These are phyloP conservation scores for Ambrosiella cleistominuta DNA, from an alignment of 2,329 filamentous ascomycete genomes.

Conservation along the genomic window DNA sequence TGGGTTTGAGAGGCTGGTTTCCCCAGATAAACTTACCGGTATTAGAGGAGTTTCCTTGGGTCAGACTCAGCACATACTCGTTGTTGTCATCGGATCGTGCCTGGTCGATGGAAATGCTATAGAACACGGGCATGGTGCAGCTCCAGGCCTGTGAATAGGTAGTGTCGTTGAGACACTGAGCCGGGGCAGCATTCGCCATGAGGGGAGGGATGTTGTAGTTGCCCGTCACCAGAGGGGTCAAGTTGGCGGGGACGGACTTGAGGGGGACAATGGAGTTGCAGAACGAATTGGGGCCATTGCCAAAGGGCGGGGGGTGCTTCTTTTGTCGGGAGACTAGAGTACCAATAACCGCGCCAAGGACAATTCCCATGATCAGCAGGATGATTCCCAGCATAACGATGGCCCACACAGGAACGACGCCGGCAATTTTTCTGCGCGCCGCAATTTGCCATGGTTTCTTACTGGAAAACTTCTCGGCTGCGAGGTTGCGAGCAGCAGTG, in stretches of 20 bases:
- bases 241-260: constrained; percentile 24
- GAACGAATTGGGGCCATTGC: neutral
- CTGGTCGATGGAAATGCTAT: constrained; percentile 25
- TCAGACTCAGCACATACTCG: constrained; percentile 25
- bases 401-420: constrained; percentile 45
- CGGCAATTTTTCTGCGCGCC: constrained; percentile 38
- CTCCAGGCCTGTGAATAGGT: constrained; percentile 43
- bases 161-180: constrained; percentile 38
- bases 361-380: constrained; percentile 33
- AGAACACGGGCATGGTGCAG: constrained; percentile 36
- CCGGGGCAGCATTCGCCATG: constrained; percentile 30
- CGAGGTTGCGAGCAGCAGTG: constrained; percentile 26
- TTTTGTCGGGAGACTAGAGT: constrained; percentile 23
- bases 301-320: constrained; percentile 9
- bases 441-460: constrained; percentile 33
- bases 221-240: constrained; percentile 37
- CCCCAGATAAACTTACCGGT: constrained; percentile 30
- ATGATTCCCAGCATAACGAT: constrained; percentile 32
- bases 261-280: constrained; percentile 4
- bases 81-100: constrained; percentile 16
- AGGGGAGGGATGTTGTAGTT: constrained; percentile 38
- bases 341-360: constrained; percentile 41
- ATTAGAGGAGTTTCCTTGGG: constrained; percentile 23
- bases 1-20: constrained; percentile 32
- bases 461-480: constrained; percentile 30